These are phyloP conservation scores for Cryptococcus hybrid DNA, from an alignment of 1,284 basidiomycete genomes.

Conservation along the genomic window DNA sequence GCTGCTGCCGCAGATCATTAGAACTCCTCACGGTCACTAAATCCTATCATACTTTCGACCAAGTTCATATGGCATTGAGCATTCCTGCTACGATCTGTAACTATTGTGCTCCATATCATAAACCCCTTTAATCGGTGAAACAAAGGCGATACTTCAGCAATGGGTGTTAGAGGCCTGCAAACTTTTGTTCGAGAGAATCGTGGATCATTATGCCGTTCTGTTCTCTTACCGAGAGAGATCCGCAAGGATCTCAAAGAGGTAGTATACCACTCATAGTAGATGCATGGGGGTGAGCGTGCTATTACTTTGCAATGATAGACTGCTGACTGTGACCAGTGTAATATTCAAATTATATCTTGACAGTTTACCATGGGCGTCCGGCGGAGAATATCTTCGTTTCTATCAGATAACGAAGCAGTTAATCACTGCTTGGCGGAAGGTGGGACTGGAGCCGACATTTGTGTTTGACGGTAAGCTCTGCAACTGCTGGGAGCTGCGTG, in stretches of 20 bases:
- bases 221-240: constrained; percentile 44
- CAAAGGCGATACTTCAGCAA: constrained; percentile 32
- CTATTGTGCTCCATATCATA: no score
- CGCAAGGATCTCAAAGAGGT: constrained; percentile 12
- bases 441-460: constrained; percentile 74
- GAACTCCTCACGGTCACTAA: no score
- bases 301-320: background rate
- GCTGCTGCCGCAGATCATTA: no score
- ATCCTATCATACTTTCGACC: no score
- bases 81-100: no score
- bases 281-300: constrained; percentile 75
- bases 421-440: constrained; percentile 65
- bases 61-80: no score
- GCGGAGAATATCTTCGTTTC: constrained; percentile 73
- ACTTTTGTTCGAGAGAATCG: constrained; percentile 74
- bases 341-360: constrained; percentile 69
- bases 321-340: constrained; percentile 57
- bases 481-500: no score
- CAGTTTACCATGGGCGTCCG: constrained; percentile 75
- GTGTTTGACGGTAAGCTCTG: constrained; percentile 78
- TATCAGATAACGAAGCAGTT: constrained; percentile 56
- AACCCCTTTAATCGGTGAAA: no score
- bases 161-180: constrained; percentile 79
- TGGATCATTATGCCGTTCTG: constrained; percentile 58
- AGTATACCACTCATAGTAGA: constrained; percentile 65